Percentiles rank a stretch among this genome's conserved stretches.
These are phyloP conservation scores for Mycena galopus DNA, from an alignment of 768 basidiomycete genomes.

Conservation along the genomic window DNA sequence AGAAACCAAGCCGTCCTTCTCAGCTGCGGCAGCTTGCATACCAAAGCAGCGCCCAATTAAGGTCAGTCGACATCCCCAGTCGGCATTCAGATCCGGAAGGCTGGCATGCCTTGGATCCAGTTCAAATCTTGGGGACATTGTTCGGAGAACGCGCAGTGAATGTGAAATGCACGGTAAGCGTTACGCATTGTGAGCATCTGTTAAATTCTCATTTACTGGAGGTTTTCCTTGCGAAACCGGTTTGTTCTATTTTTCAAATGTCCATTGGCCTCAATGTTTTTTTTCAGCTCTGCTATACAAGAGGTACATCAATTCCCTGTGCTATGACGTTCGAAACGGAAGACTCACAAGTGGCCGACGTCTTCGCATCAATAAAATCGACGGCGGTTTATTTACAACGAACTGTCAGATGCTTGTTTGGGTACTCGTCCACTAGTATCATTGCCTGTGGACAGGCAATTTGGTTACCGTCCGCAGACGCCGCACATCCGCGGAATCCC, in stretches of 20 bases:
- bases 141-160: conserved; percentile 27
- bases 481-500: not conserved
- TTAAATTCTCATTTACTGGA: not conserved
- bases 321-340: conserved; percentile 29
- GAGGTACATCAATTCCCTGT: conserved; percentile 26
- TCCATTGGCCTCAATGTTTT: not conserved
- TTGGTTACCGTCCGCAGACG: conserved; percentile 28
- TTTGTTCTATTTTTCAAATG: not conserved
- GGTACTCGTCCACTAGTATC: not conserved
- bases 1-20: conserved; percentile 12
- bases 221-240: conserved; percentile 35
- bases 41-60: not conserved
- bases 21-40: conserved; percentile 26
- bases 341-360: conserved; percentile 28
- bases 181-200: not conserved
- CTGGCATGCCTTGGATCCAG: conserved; percentile 25
- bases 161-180: conserved; percentile 25
- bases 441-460: conserved; percentile 25
- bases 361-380: conserved; percentile 24
- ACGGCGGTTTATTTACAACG: conserved; percentile 25
- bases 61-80: not conserved
- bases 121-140: conserved; percentile 11
- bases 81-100: conserved; percentile 28
- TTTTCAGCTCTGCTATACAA: conserved; percentile 28
- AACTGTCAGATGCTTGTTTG: conserved; percentile 13